These are phyloP conservation scores for Monilinia aucupariae DNA, from an alignment of 2,329 filamentous ascomycete genomes.

Conservation along the genomic window DNA sequence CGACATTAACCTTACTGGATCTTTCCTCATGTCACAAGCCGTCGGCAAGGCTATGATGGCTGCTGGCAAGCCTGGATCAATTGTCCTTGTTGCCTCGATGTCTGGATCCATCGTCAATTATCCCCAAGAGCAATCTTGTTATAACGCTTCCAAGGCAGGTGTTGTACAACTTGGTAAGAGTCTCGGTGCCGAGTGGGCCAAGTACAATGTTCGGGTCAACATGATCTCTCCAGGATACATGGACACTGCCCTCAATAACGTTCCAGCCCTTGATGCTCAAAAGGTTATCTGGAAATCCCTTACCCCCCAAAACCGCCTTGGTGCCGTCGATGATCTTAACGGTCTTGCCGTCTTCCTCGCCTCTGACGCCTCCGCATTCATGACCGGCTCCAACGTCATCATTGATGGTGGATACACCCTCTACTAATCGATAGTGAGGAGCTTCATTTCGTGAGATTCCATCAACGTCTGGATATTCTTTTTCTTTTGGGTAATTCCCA, in stretches of 20 bases:
- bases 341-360: conserved; percentile 71
- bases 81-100: conserved; percentile 75
- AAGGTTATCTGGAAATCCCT: conserved; percentile 75
- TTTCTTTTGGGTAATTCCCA: neutral
- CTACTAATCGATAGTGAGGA: conserved; percentile 30
- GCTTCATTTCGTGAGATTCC: neutral
- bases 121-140: conserved; percentile 76
- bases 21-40: conserved; percentile 72
- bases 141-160: conserved; percentile 79
- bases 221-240: conserved; percentile 79
- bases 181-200: conserved; percentile 78
- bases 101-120: conserved; percentile 81
- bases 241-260: conserved; percentile 76
- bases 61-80: conserved; percentile 63
- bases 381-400: conserved; percentile 65
- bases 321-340: conserved; percentile 70
- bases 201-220: conserved; percentile 76
- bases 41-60: conserved; percentile 68
- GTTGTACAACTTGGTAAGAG: conserved; percentile 75
- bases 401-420: conserved; percentile 35
- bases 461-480: conserved; percentile 7
- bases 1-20: conserved; percentile 76
- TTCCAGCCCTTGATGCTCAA: conserved; percentile 70
- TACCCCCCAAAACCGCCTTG: conserved; percentile 69
- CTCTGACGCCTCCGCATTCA: conserved; percentile 66